Conservation (phyloP, 106 monocot species). For the Acorus calamus region DNA sequence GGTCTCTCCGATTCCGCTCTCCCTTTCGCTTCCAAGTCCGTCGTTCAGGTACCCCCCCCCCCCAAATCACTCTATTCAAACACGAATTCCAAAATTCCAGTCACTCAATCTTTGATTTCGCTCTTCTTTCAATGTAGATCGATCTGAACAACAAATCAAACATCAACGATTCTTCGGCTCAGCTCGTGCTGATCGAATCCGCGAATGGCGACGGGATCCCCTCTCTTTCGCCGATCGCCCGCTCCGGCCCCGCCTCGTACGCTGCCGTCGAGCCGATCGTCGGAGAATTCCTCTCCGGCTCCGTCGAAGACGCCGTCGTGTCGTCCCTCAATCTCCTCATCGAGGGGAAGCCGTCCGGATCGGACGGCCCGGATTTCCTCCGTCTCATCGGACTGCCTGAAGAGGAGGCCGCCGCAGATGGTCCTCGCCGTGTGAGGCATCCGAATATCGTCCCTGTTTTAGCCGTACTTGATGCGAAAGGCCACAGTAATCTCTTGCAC, state of each 20-base stretch:
- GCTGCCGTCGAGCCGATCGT: not conserved
- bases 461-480: slow-evolving; percentile 38
- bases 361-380: slow-evolving; percentile 34
- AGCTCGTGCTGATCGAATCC: slow-evolving; percentile 35
- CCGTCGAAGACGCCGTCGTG: slow-evolving; percentile 54
- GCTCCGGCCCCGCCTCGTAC: no score
- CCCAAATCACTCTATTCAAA: not conserved
- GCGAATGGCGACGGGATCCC: not conserved
- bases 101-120: no score
- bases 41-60: slow-evolving; percentile 58
- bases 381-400: slow-evolving; percentile 50
- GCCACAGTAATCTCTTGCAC: slow-evolving; percentile 40
- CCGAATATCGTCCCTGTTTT: slow-evolving; percentile 72
- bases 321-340: slow-evolving; percentile 56
- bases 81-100: no score
- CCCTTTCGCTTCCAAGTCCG: slow-evolving; percentile 64
- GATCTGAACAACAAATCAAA: not conserved
- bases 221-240: no score
- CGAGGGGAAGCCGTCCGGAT: slow-evolving; percentile 32
- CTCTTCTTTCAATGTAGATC: slow-evolving; percentile 3
- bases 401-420: slow-evolving; percentile 20
- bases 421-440: slow-evolving; percentile 50
- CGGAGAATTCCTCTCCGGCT: slow-evolving; percentile 3
- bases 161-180: slow-evolving; percentile 23
- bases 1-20: slow-evolving; percentile 63